Percentiles rank a stretch among this genome's conserved stretches.
Evolutionary conservation across 441 rosid species (phyloP).

Genomic region (Theobroma grandiflorum): DNA sequence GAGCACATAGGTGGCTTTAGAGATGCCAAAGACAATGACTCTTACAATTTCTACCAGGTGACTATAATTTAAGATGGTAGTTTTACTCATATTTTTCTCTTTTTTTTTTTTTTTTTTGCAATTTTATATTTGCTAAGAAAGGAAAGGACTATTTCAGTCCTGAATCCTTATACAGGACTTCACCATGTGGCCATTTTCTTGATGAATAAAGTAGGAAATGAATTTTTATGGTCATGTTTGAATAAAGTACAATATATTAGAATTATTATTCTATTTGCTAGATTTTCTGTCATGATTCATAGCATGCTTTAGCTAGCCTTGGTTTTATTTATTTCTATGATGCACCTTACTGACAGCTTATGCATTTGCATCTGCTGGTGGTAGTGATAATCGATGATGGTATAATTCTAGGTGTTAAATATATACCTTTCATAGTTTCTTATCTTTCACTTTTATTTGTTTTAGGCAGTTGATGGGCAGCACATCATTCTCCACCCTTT

Average conservation of each 20-base stretch:
- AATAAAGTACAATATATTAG: background rate
- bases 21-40: conserved; percentile 61
- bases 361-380: background rate
- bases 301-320: background rate
- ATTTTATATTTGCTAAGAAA: background rate
- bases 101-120: conserved; percentile 13
- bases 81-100: background rate
- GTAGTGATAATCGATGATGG: background rate
- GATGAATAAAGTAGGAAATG: background rate
- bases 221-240: background rate
- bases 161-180: background rate
- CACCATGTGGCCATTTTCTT: background rate
- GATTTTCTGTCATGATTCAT: background rate
- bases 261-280: background rate
- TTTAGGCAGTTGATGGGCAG: conserved; percentile 96
- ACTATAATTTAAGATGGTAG: conserved; percentile 26
- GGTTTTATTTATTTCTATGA: conserved; percentile 6
- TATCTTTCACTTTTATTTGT: conserved; percentile 32
- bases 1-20: conserved; percentile 41
- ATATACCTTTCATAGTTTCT: conserved; percentile 5
- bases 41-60: conserved; percentile 94
- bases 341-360: conserved; percentile 1
- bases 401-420: background rate
- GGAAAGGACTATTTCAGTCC: background rate
- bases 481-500: conserved; percentile 86